Evolutionary conservation across 495 filamentous ascomycete species (phyloP), one percentile per base, ranked within the genome.

Genomic region (Cercophora scortea): DNA sequence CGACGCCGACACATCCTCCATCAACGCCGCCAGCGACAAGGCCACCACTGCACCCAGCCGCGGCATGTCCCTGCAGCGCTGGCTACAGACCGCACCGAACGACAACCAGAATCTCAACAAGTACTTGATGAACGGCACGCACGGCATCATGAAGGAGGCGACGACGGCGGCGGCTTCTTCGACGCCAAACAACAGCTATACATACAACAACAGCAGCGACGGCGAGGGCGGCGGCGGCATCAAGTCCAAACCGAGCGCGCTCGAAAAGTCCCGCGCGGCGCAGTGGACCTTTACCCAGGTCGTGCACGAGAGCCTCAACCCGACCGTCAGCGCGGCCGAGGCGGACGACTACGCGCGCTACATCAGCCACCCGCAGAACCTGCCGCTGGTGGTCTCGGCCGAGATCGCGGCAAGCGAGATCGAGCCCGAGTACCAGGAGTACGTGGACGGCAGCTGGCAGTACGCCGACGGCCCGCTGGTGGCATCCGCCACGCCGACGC

Each of bases 271-370:
- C 3, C 82, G 82, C 47, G 79, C 83, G 6, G 83, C 86, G 4
- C 88, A 93, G 61, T 88, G 85, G 86, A 92, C 91, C 0, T 82
- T 96, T 40, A 82, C 84, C n/a, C 85, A 94, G 60, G 80, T 95
- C 33, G 83, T 93, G 16, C 71, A 79, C 19, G 85, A 89, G 61
- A 87, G 85, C 10, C 76, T 96, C 18, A 86, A 90, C 59, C 90
- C 90, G 9, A 79, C 79, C 10, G 88, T 96, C 52, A 83, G 78
- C 13, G 57, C 71, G 6, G 76, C 76, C 32, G 94, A 97, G 65
- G 79, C 83, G 6, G 85, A 85, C 18, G 93, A 96, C 61, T 97
- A 97, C 68, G 72, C 84, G 33, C 81, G 86, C n/a, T 96, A 97
- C 69, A 84, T 97, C 66, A 82, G 81, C 47, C 93, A 97, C 66